These are phyloP conservation scores for Lophiostoma macrostomum DNA, from an alignment of 495 filamentous ascomycete genomes.

Conservation along the genomic window DNA sequence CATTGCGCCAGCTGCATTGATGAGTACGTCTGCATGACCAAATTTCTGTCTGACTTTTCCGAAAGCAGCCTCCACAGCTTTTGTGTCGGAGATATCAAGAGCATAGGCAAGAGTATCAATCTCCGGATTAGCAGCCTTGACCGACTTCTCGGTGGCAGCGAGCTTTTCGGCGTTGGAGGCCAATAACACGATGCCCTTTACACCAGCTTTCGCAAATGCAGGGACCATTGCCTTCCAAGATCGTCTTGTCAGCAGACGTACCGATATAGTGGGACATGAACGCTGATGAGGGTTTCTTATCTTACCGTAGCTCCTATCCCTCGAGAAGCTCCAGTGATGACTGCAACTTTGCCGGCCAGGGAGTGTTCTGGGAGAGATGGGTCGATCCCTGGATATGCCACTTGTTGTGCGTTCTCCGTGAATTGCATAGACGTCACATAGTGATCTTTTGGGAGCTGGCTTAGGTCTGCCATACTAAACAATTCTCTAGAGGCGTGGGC, in stretches of 20 bases:
- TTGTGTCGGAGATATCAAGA: neutral
- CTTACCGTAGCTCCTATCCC: neutral
- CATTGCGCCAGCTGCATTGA: constrained; percentile 5
- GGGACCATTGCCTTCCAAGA: neutral
- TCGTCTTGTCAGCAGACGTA: too few relatives aligned
- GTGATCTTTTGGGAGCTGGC: too few relatives aligned
- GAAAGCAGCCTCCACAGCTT: neutral
- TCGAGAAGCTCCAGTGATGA: neutral
- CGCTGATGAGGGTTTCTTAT: neutral
- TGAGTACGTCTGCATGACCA: constrained; percentile 6
- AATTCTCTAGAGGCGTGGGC: too few relatives aligned
- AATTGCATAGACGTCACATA: neutral
- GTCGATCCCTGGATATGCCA: neutral
- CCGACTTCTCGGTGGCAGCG: neutral
- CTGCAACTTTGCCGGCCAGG: neutral
- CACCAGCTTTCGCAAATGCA: constrained; percentile 1
- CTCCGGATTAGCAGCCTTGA: neutral
- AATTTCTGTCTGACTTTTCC: constrained; percentile 11
- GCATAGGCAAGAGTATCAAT: neutral
- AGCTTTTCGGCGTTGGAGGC: constrained; percentile 9
- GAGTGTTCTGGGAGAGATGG: neutral
- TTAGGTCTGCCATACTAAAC: too few relatives aligned
- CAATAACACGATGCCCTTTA: constrained; percentile 2
- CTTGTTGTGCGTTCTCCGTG: neutral
- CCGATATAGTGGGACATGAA: too few relatives aligned